Conservation (phyloP, 179 eudicot species). For the Gypsophila paniculata region DNA sequence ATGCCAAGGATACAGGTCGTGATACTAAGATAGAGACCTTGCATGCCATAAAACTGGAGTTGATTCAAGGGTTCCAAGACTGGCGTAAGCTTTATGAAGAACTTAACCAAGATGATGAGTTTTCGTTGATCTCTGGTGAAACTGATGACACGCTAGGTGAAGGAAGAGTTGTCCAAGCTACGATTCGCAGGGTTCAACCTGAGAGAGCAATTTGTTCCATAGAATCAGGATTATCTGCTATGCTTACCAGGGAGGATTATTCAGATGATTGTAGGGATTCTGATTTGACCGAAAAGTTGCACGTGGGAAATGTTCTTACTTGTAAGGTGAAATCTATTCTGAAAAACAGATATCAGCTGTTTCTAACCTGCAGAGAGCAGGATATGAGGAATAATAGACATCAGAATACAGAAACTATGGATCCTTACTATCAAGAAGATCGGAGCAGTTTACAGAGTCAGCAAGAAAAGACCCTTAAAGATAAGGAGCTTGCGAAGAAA, state of each 20-base stretch:
- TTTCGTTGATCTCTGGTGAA: slow-evolving; percentile 88
- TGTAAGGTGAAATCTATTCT: slow-evolving; percentile 67
- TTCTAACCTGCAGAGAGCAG: slow-evolving; percentile 66
- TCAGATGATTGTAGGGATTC: slow-evolving; percentile 74
- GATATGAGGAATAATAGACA: slow-evolving; percentile 60
- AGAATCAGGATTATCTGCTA: slow-evolving; percentile 81
- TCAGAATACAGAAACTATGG: slow-evolving; percentile 43
- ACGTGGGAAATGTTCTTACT: slow-evolving; percentile 72
- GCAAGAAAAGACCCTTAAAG: slow-evolving; percentile 69
- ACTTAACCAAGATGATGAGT: slow-evolving; percentile 78
- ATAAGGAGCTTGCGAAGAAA: slow-evolving; percentile 81
- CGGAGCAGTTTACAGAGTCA: slow-evolving; percentile 47
- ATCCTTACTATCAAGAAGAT: slow-evolving; percentile 83
- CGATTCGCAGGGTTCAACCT: slow-evolving; percentile 76
- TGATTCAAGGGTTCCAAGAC: slow-evolving; percentile 91
- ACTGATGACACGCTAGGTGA: slow-evolving; percentile 73
- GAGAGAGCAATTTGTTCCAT: slow-evolving; percentile 69
- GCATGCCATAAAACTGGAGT: slow-evolving; percentile 60
- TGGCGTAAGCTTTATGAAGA: slow-evolving; percentile 72
- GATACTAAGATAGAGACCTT: slow-evolving; percentile 70
- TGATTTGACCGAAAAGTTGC: slow-evolving; percentile 85
- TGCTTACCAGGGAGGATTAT: slow-evolving; percentile 71
- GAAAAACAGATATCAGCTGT: slow-evolving; percentile 70
- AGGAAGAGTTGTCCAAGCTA: slow-evolving; percentile 82
- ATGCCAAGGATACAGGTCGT: slow-evolving; percentile 54